Percentiles rank a stretch among this genome's conserved stretches.
Evolutionary conservation across 331 rosid genomes (phyloP).

Genomic region (Arachis monticola): DNA sequence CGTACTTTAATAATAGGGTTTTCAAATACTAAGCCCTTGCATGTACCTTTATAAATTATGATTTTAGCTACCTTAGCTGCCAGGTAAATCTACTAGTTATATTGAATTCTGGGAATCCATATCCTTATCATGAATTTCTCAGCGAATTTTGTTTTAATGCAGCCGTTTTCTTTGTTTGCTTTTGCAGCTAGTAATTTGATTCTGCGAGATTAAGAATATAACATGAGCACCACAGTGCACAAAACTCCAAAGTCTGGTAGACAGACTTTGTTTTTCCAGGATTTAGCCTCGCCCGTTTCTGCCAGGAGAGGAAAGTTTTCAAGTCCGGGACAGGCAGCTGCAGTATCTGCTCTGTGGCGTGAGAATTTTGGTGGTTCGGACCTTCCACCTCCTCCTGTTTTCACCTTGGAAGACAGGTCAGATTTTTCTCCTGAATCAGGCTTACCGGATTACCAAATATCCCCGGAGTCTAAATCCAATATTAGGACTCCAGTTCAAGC

Average conservation of each 20-base stretch:
- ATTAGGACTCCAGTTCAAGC: conserved; percentile 61
- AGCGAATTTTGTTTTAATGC: conserved; percentile 16
- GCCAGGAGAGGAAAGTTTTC: conserved; percentile 74
- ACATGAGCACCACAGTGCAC: conserved; percentile 67
- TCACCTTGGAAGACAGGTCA: conserved; percentile 88
- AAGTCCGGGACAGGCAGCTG: conserved; percentile 85
- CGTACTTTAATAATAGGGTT: too few species aligned
- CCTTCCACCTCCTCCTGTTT: conserved; percentile 96
- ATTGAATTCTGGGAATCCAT: neutral
- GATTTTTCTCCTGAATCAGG: conserved; percentile 95
- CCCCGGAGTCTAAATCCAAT: conserved; percentile 81
- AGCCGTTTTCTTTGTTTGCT: conserved; percentile 12
- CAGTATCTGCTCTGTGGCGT: conserved; percentile 84
- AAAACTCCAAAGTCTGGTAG: conserved; percentile 82
- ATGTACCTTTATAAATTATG: conserved; percentile 18
- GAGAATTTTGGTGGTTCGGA: conserved; percentile 74
- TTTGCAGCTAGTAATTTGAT: conserved; percentile 41
- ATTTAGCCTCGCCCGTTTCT: conserved; percentile 88
- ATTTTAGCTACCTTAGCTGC: neutral
- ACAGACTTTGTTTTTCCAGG: conserved; percentile 88
- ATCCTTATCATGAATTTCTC: conserved; percentile 2
- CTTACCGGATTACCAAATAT: conserved; percentile 77
- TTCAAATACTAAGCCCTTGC: neutral
- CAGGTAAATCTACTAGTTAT: neutral
- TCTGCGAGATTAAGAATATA: conserved; percentile 18